A percentile compares a stretch with the other conserved stretches of the same genome.
Evolutionary conservation across 306 rosid genomes (phyloP).

Genomic region (Medicago arabica): DNA sequence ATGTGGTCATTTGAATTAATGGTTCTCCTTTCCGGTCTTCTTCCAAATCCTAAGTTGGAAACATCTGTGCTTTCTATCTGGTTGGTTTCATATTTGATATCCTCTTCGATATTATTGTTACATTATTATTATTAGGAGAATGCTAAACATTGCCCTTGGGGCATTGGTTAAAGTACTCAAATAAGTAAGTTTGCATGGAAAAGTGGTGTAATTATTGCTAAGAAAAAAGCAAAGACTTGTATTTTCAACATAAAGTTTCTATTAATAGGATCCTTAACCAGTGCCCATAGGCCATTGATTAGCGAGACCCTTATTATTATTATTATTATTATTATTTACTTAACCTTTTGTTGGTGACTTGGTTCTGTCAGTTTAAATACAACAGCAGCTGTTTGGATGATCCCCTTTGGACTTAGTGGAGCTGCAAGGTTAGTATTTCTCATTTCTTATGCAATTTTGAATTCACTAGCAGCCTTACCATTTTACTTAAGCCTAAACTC

Average conservation of each 20-base stretch:
- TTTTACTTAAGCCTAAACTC: neutral
- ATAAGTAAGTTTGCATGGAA: no score
- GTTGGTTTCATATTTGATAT: neutral
- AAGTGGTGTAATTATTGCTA: no score
- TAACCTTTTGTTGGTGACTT: neutral
- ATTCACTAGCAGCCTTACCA: neutral
- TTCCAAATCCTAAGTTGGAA: slow-evolving; percentile 21
- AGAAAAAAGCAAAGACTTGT: no score
- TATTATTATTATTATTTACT: no score
- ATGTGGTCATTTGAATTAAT: slow-evolving; percentile 7
- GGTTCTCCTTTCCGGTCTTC: slow-evolving; percentile 9
- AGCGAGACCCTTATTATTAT: no score
- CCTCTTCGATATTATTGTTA: neutral
- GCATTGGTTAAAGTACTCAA: no score
- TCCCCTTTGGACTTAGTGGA: slow-evolving; percentile 5
- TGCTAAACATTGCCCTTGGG: no score
- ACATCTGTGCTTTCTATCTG: slow-evolving; percentile 14
- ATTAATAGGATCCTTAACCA: no score
- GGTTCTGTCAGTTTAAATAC: slow-evolving; percentile 8
- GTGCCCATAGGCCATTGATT: no score
- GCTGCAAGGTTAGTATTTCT: slow-evolving; percentile 7
- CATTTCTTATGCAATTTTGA: neutral
- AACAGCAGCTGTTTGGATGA: neutral
- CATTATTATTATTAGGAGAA: neutral
- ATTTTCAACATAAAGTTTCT: no score